Percentiles rank a stretch among this genome's conserved stretches.
These are phyloP conservation scores for Aspergillus pseudoviridinutans DNA, from an alignment of 2,329 filamentous ascomycete genomes.

Conservation along the genomic window DNA sequence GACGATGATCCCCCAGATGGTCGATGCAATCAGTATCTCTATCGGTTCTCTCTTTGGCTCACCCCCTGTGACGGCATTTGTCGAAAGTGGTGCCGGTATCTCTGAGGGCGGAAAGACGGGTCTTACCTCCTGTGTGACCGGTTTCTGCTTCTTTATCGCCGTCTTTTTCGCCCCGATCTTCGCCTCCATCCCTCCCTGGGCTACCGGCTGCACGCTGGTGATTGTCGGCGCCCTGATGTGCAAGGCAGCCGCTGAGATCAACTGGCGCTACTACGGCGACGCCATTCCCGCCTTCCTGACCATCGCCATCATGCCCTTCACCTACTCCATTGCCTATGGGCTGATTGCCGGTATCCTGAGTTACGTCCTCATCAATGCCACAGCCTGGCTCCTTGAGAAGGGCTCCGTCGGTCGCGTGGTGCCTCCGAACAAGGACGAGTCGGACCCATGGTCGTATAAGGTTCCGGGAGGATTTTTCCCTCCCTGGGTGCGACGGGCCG, in stretches of 20 bases:
- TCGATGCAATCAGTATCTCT: constrained; percentile 75
- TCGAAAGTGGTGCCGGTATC: constrained; percentile 87
- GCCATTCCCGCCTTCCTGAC: constrained; percentile 80
- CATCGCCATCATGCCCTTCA: constrained; percentile 83
- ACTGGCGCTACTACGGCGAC: constrained; percentile 83
- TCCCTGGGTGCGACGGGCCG: constrained; percentile 64
- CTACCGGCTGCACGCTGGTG: constrained; percentile 81
- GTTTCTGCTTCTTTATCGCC: constrained; percentile 79
- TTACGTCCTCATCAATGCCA: constrained; percentile 71
- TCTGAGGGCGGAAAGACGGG: constrained; percentile 83
- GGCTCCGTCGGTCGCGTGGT: constrained; percentile 65
- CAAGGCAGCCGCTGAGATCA: constrained; percentile 72
- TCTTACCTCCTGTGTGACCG: constrained; percentile 73
- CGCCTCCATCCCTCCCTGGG: constrained; percentile 83
- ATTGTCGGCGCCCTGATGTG: constrained; percentile 89
- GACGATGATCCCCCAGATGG: constrained; percentile 43
- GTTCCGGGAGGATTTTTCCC: constrained; percentile 72
- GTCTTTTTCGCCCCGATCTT: constrained; percentile 90
- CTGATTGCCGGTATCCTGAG: constrained; percentile 75
- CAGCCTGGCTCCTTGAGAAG: constrained; percentile 66
- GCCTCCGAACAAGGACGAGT: constrained; percentile 69
- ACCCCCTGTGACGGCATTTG: constrained; percentile 79
- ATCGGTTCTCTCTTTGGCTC: constrained; percentile 74
- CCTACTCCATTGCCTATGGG: constrained; percentile 82
- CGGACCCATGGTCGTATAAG: constrained; percentile 76